Evolutionary conservation across 148 eudicot species (phyloP).

Genomic region (Tetragonia tetragonoides): DNA sequence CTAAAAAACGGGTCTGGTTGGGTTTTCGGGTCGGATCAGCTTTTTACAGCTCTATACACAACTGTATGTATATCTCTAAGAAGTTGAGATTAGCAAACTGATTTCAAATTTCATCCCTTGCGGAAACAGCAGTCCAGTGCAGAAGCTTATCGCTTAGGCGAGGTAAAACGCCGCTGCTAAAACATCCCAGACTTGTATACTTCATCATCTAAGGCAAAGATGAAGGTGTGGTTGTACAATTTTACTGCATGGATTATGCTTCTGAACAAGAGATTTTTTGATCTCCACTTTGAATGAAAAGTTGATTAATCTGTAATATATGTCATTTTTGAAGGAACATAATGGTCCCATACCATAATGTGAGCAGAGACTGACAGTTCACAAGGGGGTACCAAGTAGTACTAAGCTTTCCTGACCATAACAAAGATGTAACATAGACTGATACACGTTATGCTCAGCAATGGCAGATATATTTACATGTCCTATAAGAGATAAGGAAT

Average conservation of each 20-base stretch:
- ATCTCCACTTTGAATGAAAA: not conserved
- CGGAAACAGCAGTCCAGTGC: not conserved
- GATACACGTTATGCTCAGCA: constrained; percentile 13
- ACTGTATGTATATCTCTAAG: too few species aligned
- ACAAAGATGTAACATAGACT: not conserved
- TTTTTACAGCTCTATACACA: too few species aligned
- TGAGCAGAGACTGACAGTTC: constrained; percentile 27
- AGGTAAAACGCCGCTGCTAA: not conserved
- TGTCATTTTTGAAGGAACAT: not conserved
- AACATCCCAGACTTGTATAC: not conserved
- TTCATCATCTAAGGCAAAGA: too few species aligned
- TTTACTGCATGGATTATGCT: not conserved
- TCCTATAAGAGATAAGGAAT: not conserved
- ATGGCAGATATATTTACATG: not conserved
- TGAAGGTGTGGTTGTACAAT: too few species aligned
- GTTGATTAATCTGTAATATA: constrained; percentile 1
- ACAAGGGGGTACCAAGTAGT: constrained; percentile 25
- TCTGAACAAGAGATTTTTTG: not conserved
- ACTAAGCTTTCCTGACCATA: constrained; percentile 14
- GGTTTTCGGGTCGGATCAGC: too few species aligned
- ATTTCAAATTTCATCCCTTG: not conserved
- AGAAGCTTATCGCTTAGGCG: not conserved
- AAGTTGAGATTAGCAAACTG: not conserved
- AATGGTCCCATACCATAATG: constrained; percentile 23
- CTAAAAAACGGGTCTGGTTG: too few species aligned